Percentiles rank a stretch among this genome's conserved stretches.
Evolutionary conservation across 805 yeast genomes (phyloP).

Genomic region (Candida golubevii): DNA sequence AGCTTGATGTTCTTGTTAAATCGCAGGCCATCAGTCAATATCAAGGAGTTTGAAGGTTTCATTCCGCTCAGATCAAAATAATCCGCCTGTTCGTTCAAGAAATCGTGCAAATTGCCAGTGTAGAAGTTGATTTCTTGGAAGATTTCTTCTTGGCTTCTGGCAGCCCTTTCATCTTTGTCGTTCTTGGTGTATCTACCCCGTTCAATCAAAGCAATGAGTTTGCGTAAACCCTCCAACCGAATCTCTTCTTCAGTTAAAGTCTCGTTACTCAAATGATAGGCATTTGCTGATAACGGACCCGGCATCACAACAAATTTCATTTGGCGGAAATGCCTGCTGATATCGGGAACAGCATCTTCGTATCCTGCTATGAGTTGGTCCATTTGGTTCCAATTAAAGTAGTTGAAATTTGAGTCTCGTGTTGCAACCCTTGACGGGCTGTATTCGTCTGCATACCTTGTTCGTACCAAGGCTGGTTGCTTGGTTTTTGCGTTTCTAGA

Average conservation of each 20-base stretch:
- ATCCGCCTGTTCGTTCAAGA: constrained; percentile 48
- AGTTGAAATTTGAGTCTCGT: constrained; percentile 46
- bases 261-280: constrained; percentile 50
- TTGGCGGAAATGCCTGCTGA: constrained; percentile 51
- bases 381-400: constrained; percentile 83
- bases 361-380: constrained; percentile 93
- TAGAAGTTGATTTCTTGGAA: constrained; percentile 79
- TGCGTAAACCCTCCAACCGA: constrained; percentile 85
- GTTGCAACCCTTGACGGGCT: constrained; percentile 54
- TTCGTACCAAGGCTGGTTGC: constrained; percentile 51
- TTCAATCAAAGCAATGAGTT: constrained; percentile 58
- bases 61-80: constrained; percentile 35
- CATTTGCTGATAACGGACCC: constrained; percentile 58
- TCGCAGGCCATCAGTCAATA: constrained; percentile 32
- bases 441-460: constrained; percentile 71
- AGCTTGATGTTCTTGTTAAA: constrained; percentile 50
- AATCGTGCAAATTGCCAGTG: constrained; percentile 76
- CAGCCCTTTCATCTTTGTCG: constrained; percentile 22
- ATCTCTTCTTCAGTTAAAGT: constrained; percentile 75
- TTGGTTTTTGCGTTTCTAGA: constrained; percentile 2
- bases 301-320: constrained; percentile 86
- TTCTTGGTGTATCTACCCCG: constrained; percentile 43
- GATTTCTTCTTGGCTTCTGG: constrained; percentile 39
- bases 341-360: constrained; percentile 63
- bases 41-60: constrained; percentile 27